A percentile compares a stretch with the other conserved stretches of the same genome.
These are phyloP conservation scores for Arabidopsis suecica DNA, from an alignment of 345 rosid species.

Conservation along the genomic window DNA sequence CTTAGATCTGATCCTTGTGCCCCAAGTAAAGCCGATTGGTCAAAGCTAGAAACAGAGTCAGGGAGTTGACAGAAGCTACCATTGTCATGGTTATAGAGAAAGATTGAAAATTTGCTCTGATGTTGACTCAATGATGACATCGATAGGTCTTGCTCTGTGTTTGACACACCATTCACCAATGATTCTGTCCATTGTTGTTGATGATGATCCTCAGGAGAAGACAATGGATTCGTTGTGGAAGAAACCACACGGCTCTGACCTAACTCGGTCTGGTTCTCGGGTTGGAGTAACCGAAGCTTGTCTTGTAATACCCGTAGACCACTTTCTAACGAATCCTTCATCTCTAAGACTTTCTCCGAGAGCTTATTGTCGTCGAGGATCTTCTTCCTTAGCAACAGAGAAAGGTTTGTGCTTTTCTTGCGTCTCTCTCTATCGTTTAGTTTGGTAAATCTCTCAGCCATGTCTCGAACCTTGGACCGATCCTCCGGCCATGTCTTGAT, in stretches of 20 bases:
- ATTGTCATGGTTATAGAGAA: not conserved
- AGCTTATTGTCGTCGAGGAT: not conserved
- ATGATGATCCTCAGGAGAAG: too few relatives aligned
- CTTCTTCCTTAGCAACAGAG: not conserved
- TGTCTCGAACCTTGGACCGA: not conserved
- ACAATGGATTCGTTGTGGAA: not conserved
- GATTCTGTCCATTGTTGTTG: not conserved
- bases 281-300: not conserved
- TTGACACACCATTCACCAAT: not conserved
- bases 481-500: conserved; percentile 5
- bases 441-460: not conserved
- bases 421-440: not conserved
- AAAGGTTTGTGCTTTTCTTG: conserved; percentile 27
- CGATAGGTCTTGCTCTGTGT: not conserved
- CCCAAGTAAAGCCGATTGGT: not conserved
- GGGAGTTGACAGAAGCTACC: not conserved
- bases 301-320: not conserved
- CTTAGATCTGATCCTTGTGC: not conserved
- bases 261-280: not conserved
- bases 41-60: not conserved
- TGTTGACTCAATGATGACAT: not conserved
- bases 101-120: not conserved
- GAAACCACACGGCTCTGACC: not conserved
- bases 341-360: not conserved
- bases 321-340: not conserved